phyloP scores from a whole-genome alignment of 371 early-diverging fungal species.

The Mortierella sp. region DNA sequence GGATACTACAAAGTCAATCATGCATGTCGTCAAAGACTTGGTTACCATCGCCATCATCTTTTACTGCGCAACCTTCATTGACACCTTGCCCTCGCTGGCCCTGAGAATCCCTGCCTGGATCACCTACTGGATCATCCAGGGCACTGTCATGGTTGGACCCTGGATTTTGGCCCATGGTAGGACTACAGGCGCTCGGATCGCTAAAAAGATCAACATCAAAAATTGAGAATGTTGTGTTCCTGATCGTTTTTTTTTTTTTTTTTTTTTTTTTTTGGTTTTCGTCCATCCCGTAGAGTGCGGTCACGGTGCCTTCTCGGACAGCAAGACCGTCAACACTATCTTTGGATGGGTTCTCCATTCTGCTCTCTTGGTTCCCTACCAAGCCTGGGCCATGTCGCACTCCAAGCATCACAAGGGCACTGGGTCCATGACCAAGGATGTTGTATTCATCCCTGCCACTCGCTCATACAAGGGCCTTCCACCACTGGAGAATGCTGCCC shows the following conservation, averaged over 20 bases:
- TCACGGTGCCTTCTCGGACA: constrained; percentile 83
- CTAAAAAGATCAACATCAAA: background rate
- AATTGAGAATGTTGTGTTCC: background rate
- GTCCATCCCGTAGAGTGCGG: constrained; percentile 69
- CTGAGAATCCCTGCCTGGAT: constrained; percentile 73
- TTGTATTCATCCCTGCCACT: constrained; percentile 85
- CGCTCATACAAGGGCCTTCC: constrained; percentile 62
- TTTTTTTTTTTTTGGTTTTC: background rate
- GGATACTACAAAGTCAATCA: constrained; percentile 73
- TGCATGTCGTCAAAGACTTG: constrained; percentile 76
- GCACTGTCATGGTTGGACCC: constrained; percentile 82
- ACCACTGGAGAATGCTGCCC: constrained; percentile 16
- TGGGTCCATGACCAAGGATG: constrained; percentile 82
- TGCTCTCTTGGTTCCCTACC: constrained; percentile 86
- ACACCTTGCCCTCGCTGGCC: constrained; percentile 58
- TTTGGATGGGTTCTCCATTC: constrained; percentile 88
- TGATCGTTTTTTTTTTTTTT: background rate
- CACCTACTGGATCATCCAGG: constrained; percentile 82
- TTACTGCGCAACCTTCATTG: constrained; percentile 75
- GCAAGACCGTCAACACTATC: constrained; percentile 76
- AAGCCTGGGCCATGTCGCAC: constrained; percentile 77
- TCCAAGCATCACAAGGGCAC: constrained; percentile 87
- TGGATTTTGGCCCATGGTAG: constrained; percentile 92
- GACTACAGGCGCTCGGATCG: no score
- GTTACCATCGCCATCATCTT: constrained; percentile 67